Conservation (phyloP, 2,329 filamentous ascomycete species). For the Penicillium paneum region DNA sequence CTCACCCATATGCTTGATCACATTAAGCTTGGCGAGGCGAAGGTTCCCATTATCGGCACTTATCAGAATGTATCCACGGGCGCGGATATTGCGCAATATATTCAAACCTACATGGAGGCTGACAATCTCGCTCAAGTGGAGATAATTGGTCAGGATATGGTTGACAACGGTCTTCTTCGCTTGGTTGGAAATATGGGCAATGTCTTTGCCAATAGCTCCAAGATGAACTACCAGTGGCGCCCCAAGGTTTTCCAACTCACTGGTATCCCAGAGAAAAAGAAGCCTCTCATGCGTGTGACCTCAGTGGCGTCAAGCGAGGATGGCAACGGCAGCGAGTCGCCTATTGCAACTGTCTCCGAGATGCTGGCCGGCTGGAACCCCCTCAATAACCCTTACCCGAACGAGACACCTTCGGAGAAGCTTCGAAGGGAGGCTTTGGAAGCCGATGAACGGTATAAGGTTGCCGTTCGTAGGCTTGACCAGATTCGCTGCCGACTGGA, state of each 20-base stretch:
- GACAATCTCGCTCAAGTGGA: slow-evolving; percentile 87
- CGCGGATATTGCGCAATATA: slow-evolving; percentile 91
- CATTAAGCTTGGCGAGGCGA: slow-evolving; percentile 84
- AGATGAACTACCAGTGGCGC: slow-evolving; percentile 96
- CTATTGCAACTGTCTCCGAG: slow-evolving; percentile 79
- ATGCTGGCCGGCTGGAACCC: slow-evolving; percentile 92
- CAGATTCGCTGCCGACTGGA: slow-evolving; percentile 90
- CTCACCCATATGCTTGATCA: slow-evolving; percentile 79
- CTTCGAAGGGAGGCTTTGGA: slow-evolving; percentile 85
- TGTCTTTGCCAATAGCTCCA: slow-evolving; percentile 95
- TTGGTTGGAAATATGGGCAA: slow-evolving; percentile 92
- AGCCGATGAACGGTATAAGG: slow-evolving; percentile 91
- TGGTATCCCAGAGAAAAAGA: slow-evolving; percentile 85
- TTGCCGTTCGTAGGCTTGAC: slow-evolving; percentile 79
- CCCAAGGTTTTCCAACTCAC: slow-evolving; percentile 84
- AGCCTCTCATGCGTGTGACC: slow-evolving; percentile 67
- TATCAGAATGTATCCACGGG: slow-evolving; percentile 92
- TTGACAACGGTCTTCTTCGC: slow-evolving; percentile 79
- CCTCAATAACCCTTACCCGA: slow-evolving; percentile 83
- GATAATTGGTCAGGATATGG: slow-evolving; percentile 89
- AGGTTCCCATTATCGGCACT: slow-evolving; percentile 90
- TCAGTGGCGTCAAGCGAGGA: slow-evolving; percentile 63
- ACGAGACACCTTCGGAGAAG: slow-evolving; percentile 84
- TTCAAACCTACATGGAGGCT: slow-evolving; percentile 82
- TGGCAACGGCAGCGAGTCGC: slow-evolving; percentile 68